Percentiles rank a stretch among this genome's conserved stretches.
Conservation (phyloP, 108 stramenopile species). For the Nitzschia sp. region DNA sequence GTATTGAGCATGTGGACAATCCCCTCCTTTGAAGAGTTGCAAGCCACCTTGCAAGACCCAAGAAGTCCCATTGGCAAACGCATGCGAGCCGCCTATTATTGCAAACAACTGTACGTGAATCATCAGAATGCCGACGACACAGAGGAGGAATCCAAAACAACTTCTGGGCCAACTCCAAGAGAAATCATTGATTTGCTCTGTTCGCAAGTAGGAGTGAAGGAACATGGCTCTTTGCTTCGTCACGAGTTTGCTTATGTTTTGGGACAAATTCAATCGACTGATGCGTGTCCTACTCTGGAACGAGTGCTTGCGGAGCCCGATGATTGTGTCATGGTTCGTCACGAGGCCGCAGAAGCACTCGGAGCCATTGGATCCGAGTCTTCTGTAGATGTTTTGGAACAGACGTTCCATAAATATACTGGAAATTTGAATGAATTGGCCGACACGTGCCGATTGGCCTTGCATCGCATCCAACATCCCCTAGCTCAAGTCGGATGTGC, state of each 20-base stretch:
- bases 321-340: constrained; percentile 93
- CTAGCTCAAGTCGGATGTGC: constrained; percentile 54
- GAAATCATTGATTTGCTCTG: constrained; percentile 52
- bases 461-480: constrained; percentile 56
- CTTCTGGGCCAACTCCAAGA: background rate
- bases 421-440: constrained; percentile 69
- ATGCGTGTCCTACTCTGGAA: constrained; percentile 55
- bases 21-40: constrained; percentile 55
- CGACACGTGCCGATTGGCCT: constrained; percentile 88
- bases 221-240: constrained; percentile 86
- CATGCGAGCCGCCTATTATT: constrained; percentile 87
- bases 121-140: constrained; percentile 10
- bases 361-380: constrained; percentile 68
- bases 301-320: constrained; percentile 47
- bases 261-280: constrained; percentile 88
- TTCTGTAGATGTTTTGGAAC: constrained; percentile 49
- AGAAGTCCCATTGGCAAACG: constrained; percentile 79
- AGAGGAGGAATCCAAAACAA: constrained; percentile 2
- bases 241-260: constrained; percentile 98
- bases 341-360: constrained; percentile 95
- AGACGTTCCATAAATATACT: constrained; percentile 37
- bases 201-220: constrained; percentile 39
- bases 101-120: constrained; percentile 39
- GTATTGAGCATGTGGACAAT: constrained; percentile 49
- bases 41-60: constrained; percentile 50